Evolutionary conservation across 2,329 filamentous ascomycete genomes (phyloP).

Genomic region (Zarea fungicola): DNA sequence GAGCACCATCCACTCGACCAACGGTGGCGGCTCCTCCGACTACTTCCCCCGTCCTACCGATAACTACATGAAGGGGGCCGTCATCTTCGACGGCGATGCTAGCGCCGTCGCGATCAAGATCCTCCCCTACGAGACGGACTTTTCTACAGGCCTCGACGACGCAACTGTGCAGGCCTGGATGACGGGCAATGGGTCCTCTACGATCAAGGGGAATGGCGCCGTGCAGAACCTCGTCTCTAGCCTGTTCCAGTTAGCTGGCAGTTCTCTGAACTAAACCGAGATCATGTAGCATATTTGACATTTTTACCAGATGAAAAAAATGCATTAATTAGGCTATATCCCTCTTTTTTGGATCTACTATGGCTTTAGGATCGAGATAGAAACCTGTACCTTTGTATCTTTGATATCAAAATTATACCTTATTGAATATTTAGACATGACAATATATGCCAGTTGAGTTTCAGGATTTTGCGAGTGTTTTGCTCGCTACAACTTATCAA

Average conservation of each 20-base stretch:
- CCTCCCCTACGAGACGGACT: conserved; percentile 37
- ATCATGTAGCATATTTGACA: not conserved
- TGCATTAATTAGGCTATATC: not conserved
- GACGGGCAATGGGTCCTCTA: conserved; percentile 5
- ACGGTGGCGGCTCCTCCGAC: conserved; percentile 61
- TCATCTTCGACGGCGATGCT: conserved; percentile 51
- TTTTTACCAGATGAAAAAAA: not conserved
- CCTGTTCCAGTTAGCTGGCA: conserved; percentile 20
- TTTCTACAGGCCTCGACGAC: conserved; percentile 33
- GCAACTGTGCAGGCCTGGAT: conserved; percentile 33
- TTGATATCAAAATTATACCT: too few species aligned
- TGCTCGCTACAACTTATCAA: too few species aligned
- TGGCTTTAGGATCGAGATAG: too few species aligned
- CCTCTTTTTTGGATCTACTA: not conserved
- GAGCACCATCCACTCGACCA: conserved; percentile 62
- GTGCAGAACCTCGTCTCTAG: conserved; percentile 16
- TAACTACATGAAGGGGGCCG: conserved; percentile 56
- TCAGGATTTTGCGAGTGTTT: too few species aligned
- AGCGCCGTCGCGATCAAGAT: conserved; percentile 52
- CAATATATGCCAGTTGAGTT: too few species aligned
- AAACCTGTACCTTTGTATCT: too few species aligned
- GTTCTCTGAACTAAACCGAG: conserved; percentile 1
- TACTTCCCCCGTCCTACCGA: conserved; percentile 64
- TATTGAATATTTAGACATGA: too few species aligned
- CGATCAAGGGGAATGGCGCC: conserved; percentile 2